phyloP scores from a whole-genome alignment of 129 eudicot species.

The Centrapalus pauciflorus region DNA sequence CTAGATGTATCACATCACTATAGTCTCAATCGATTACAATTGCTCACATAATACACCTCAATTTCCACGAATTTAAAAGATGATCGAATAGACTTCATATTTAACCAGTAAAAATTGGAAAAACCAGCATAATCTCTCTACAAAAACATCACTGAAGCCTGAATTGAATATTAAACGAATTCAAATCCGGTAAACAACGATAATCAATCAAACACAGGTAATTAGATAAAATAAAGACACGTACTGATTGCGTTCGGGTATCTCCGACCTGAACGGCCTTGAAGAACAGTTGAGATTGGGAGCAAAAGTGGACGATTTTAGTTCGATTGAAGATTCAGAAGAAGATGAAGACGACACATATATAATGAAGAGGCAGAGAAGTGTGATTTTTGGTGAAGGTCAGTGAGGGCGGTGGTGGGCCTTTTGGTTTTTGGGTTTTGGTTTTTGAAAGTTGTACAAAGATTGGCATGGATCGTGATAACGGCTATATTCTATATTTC shows the following conservation, averaged over 20 bases:
- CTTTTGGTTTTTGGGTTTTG: not conserved
- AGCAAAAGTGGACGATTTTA: not conserved
- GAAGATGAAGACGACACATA: not conserved
- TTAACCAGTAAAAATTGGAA: not conserved
- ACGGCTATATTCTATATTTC: slow-evolving; percentile 34
- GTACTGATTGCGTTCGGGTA: not conserved
- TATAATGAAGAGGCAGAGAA: not conserved
- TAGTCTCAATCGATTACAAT: not conserved
- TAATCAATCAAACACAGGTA: not conserved
- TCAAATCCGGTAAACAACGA: not conserved
- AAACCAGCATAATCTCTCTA: not conserved
- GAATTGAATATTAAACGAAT: not conserved
- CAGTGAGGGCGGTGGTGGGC: not conserved
- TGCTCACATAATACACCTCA: no score
- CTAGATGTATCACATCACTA: no score
- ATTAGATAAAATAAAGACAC: not conserved
- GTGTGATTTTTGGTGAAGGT: not conserved
- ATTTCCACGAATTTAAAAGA: no score
- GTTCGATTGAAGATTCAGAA: not conserved
- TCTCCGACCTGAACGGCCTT: not conserved
- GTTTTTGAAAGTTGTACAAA: slow-evolving; percentile 19
- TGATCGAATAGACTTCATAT: not conserved
- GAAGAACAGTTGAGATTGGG: not conserved
- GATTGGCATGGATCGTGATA: slow-evolving; percentile 25
- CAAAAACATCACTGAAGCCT: no score